Base-by-base conservation (phyloP, 345 rosid species). In the Citrus medica region DNA sequence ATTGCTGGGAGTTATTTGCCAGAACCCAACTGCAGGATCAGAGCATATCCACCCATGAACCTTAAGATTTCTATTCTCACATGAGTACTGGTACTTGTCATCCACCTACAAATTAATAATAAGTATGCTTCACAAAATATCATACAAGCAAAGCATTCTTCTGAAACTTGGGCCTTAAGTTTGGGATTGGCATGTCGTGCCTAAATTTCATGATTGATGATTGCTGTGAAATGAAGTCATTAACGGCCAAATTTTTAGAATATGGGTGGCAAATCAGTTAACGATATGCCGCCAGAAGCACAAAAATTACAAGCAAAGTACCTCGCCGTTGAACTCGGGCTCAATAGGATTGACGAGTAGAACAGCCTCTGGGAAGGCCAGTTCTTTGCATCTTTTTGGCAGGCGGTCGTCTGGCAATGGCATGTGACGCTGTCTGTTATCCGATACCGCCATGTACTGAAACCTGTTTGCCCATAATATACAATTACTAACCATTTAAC, bases 11-110 rank as follows among this genome's bases (percentile, higher is more conserved):
- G 88, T 90, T 42, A 90, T 90, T 75, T 87, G 94, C 99, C 97
- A 95, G 79, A 86, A 93, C 32, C 99, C 99, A 14, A 81, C 81
- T 0, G 91, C 75, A n/a, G 87, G 91, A 10, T 88, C 63, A 1
- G 69, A 71, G 85, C 90, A 81, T 75, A 93, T 89, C 98, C 98
- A 95, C 5, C 98, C 98, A 70, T 95, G 98, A 27, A 93, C 95
- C 67, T 81, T 74, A 0, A 88, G 86, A 84, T 93, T 86, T 85
- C 79, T 88, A 84, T 93, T 93, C 82, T 95, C 95, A 22, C 93
- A 86, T 1, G 98, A 93, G 72, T 95, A 95, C 70, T 95, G 85
- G 75, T 92, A 95, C 87, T 95, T 92, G 75, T 95, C 98, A 86
- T 95, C 98, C 78, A 95, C 96, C 95, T 94, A 77, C 56, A 65